phyloP scores from a whole-genome alignment of 2,329 filamentous ascomycete genomes.

The Colletotrichum liaoningense region DNA sequence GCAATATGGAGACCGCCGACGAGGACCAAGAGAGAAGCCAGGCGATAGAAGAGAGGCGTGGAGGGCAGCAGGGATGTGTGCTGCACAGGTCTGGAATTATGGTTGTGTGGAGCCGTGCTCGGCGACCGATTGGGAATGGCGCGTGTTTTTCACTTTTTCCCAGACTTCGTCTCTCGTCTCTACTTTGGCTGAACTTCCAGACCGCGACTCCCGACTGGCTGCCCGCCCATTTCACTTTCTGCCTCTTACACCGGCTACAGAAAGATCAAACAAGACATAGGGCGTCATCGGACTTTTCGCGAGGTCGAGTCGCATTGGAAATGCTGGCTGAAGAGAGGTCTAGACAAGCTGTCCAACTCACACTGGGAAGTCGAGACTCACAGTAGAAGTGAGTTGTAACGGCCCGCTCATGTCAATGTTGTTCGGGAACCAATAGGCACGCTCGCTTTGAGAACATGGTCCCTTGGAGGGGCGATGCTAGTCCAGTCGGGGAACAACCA shows the following conservation, averaged over 20 bases:
- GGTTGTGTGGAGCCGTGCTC: constrained; percentile 17
- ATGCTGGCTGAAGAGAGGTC: not conserved
- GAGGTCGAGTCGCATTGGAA: not conserved
- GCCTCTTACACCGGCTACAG: constrained; percentile 18
- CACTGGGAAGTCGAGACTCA: not conserved
- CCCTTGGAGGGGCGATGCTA: constrained; percentile 7
- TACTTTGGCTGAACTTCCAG: constrained; percentile 13
- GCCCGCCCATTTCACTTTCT: constrained; percentile 19
- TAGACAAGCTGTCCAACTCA: not conserved
- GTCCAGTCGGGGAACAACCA: not conserved
- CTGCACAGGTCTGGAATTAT: not conserved
- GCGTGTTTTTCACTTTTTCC: constrained; percentile 30
- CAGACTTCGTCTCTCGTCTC: constrained; percentile 22
- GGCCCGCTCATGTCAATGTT: constrained; percentile 21
- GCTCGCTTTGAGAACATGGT: constrained; percentile 16
- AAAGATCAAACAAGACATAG: constrained; percentile 21
- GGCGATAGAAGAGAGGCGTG: not conserved
- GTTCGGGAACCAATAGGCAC: constrained; percentile 4
- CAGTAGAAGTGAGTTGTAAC: constrained; percentile 11
- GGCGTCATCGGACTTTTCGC: constrained; percentile 2
- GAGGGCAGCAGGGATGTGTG: constrained; percentile 16
- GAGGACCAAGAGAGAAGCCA: not conserved
- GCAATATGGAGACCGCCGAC: constrained; percentile 7
- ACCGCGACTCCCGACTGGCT: constrained; percentile 19
- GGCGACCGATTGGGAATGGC: constrained; percentile 26